Conservation (phyloP, 1,139 yeast genomes). For the Arxiozyma heterogenica region DNA sequence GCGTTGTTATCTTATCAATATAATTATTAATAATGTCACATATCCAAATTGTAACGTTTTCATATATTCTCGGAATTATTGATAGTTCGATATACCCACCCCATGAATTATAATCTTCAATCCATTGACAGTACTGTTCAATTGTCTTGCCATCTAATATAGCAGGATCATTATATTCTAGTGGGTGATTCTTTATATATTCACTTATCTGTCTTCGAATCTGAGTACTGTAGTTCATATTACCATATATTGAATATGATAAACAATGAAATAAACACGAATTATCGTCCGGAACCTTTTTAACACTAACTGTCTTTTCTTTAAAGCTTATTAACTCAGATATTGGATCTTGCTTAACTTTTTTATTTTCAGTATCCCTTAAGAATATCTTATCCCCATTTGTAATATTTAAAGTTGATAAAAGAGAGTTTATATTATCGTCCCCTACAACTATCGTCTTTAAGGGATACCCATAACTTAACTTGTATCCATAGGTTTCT, state of each 20-base stretch:
- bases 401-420: neutral
- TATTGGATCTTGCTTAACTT: neutral
- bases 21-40: constrained; percentile 20
- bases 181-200: constrained; percentile 38
- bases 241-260: constrained; percentile 43
- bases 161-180: constrained; percentile 43
- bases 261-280: constrained; percentile 71
- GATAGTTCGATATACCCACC: constrained; percentile 81
- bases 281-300: constrained; percentile 40
- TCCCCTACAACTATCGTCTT: neutral
- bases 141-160: constrained; percentile 48
- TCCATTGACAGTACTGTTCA: constrained; percentile 53
- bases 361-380: neutral
- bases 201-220: constrained; percentile 20
- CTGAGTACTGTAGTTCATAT: constrained; percentile 19
- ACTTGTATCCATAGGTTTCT: constrained; percentile 1
- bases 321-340: neutral
- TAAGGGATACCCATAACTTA: neutral
- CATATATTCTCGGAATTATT: constrained; percentile 39
- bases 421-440: too few relatives aligned
- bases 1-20: constrained; percentile 43
- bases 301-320: neutral
- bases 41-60: constrained; percentile 1
- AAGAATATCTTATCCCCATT: neutral
- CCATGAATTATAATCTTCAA: constrained; percentile 55